These are phyloP conservation scores for Odontarrhena argentea DNA, from an alignment of 345 rosid genomes.

Conservation along the genomic window DNA sequence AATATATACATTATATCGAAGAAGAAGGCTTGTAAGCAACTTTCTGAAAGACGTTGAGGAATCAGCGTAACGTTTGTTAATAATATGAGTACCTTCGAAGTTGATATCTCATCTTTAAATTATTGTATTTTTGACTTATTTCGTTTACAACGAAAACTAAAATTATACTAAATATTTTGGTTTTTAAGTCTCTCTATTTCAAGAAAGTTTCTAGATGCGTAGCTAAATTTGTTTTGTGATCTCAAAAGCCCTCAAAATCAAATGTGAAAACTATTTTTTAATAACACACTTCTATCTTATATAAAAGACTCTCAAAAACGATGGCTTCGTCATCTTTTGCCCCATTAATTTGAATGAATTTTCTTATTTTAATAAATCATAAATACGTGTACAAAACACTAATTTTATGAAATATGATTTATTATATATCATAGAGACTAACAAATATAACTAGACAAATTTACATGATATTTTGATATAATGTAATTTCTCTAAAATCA, in stretches of 20 bases:
- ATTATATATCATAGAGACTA: too few species aligned
- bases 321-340: not conserved
- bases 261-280: not conserved
- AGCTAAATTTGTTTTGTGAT: not conserved
- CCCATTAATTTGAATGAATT: not conserved
- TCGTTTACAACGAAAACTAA: constrained; percentile 13
- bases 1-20: constrained; percentile 14
- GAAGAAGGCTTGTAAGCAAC: constrained; percentile 47
- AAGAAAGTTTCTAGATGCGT: constrained; percentile 22
- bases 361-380: not conserved
- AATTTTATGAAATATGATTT: too few species aligned
- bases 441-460: too few species aligned
- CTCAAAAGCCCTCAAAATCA: constrained; percentile 2
- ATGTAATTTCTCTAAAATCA: too few species aligned
- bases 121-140: constrained; percentile 31
- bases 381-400: too few species aligned
- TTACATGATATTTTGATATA: too few species aligned
- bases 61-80: constrained; percentile 48
- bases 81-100: constrained; percentile 46
- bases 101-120: constrained; percentile 40
- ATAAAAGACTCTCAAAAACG: not conserved
- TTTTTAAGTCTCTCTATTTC: constrained; percentile 21
- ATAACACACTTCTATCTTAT: too few species aligned
- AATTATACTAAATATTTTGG: constrained; percentile 11
- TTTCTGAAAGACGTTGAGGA: constrained; percentile 41